These are phyloP conservation scores for Lagerstroemia speciosa DNA, from an alignment of 345 rosid genomes.

Conservation along the genomic window DNA sequence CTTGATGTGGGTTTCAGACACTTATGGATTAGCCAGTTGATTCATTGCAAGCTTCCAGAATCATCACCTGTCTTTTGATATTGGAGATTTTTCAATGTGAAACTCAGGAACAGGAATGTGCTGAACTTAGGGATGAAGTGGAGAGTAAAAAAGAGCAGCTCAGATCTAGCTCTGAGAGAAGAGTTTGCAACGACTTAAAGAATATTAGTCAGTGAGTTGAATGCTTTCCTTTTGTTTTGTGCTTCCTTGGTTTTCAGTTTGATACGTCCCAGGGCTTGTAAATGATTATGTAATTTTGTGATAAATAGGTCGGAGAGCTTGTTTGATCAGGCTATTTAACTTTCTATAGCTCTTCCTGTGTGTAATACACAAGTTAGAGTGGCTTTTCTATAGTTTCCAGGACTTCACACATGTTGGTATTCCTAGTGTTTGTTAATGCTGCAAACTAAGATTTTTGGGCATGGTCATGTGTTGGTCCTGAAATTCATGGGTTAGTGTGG, in stretches of 20 bases:
- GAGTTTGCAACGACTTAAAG: conserved; percentile 11
- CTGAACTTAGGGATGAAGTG: conserved; percentile 44
- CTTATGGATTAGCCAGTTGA: not conserved
- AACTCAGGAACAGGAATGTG: conserved; percentile 54
- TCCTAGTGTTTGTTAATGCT: too few species aligned
- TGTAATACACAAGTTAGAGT: too few species aligned
- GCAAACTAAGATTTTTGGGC: too few species aligned
- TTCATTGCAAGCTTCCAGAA: not conserved
- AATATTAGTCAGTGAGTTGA: conserved; percentile 5
- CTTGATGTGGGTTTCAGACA: not conserved
- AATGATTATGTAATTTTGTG: not conserved
- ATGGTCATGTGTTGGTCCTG: too few species aligned
- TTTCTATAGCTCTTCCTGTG: too few species aligned
- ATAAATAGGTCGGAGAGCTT: too few species aligned
- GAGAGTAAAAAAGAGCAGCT: conserved; percentile 18
- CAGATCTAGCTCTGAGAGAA: too few species aligned
- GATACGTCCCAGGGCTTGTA: not conserved
- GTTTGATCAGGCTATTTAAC: too few species aligned
- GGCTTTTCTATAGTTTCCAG: too few species aligned
- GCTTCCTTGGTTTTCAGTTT: not conserved
- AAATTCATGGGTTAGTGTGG: too few species aligned
- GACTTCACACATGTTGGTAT: too few species aligned
- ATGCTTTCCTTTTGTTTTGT: not conserved
- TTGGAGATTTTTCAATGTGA: not conserved
- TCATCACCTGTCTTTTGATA: not conserved